Evolutionary conservation across 352 stramenopile species (phyloP).

Genomic region (Globisporangium carolinianum): DNA sequence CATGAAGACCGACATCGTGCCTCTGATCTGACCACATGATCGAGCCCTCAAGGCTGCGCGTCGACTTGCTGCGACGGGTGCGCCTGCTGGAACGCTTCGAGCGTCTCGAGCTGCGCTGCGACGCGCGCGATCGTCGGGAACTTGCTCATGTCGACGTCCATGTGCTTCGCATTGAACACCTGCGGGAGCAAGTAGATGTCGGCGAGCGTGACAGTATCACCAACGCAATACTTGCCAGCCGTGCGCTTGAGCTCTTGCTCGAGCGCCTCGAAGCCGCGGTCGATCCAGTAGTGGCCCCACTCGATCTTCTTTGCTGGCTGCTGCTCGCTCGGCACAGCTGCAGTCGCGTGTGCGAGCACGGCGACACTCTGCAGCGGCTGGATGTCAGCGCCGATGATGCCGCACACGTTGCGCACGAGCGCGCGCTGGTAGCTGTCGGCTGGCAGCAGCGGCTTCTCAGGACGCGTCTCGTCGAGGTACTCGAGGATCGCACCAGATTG

Average conservation of each 20-base stretch:
- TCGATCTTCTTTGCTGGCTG: constrained; percentile 30
- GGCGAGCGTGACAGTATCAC: constrained; percentile 77
- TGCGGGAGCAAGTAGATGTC: constrained; percentile 92
- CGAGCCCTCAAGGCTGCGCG: constrained; percentile 12
- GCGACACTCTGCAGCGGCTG: constrained; percentile 88
- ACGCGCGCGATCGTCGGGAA: constrained; percentile 85
- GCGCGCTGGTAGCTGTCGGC: constrained; percentile 54
- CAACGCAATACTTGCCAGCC: constrained; percentile 59
- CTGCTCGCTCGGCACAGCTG: constrained; percentile 44
- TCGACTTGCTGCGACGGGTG: constrained; percentile 83
- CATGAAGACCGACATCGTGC: too few species aligned
- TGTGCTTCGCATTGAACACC: constrained; percentile 88
- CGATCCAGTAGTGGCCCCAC: constrained; percentile 71
- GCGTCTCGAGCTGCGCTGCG: constrained; percentile 42
- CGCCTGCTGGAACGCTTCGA: constrained; percentile 76
- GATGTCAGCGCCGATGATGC: constrained; percentile 87
- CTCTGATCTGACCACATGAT: too few species aligned
- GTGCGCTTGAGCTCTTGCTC: constrained; percentile 58
- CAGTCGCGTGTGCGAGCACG: constrained; percentile 46
- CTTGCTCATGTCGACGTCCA: constrained; percentile 80
- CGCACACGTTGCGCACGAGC: constrained; percentile 80
- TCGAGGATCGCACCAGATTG: constrained; percentile 91
- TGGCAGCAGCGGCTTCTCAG: constrained; percentile 64
- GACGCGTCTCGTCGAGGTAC: constrained; percentile 87
- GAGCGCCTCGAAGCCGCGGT: constrained; percentile 76